These are phyloP conservation scores for Fusarium citri DNA, from an alignment of 2,329 filamentous ascomycete genomes.

Conservation along the genomic window DNA sequence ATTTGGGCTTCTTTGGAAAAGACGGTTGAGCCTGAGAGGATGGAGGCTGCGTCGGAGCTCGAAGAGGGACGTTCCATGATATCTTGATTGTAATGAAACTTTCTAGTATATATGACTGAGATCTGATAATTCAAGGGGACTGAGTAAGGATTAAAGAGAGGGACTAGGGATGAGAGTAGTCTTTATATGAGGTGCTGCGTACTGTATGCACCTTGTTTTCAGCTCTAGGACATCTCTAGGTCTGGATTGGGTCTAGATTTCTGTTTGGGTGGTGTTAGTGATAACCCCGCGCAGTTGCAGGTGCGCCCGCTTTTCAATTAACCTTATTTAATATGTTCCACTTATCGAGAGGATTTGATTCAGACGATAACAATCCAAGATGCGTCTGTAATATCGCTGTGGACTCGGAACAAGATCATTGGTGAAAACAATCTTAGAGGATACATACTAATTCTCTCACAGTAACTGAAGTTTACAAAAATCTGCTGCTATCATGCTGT, in stretches of 20 bases:
- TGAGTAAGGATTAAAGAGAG: not conserved
- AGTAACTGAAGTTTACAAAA: not conserved
- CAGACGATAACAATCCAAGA: not conserved
- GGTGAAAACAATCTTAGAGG: not conserved
- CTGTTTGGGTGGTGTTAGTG: constrained; percentile 13
- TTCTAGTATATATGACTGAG: not conserved
- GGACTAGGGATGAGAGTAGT: not conserved
- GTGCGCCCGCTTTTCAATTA: constrained; percentile 23
- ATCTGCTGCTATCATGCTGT: not conserved
- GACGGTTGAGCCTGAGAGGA: constrained; percentile 48
- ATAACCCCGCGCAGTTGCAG: constrained; percentile 25
- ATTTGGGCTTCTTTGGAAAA: constrained; percentile 45
- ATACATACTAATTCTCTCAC: not conserved
- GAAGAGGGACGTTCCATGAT: constrained; percentile 39
- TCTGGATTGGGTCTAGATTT: constrained; percentile 26
- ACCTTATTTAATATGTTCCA: constrained; percentile 25
- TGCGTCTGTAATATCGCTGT: not conserved
- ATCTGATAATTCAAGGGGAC: not conserved
- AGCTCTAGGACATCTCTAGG: not conserved
- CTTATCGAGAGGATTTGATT: constrained; percentile 1
- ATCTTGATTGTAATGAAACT: constrained; percentile 23
- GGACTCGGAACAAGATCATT: not conserved
- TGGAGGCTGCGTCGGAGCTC: constrained; percentile 49
- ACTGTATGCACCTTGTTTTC: constrained; percentile 1
- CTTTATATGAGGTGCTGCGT: not conserved